Base-by-base conservation (phyloP, 768 basidiomycete genomes). In the Lactifluus subvellereus region DNA sequence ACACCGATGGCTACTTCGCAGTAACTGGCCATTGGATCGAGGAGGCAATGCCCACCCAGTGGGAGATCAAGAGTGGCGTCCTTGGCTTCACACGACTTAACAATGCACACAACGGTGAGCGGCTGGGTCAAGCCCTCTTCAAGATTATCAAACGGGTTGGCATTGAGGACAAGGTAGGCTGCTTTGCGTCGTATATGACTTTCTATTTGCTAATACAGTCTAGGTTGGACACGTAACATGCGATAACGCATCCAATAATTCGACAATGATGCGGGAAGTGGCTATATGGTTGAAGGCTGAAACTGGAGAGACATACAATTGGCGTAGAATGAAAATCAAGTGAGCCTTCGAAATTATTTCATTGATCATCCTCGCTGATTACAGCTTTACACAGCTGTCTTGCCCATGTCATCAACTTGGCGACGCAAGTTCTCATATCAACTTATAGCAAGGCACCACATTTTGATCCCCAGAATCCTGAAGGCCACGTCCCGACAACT, bases 51-150 rank as follows among this genome's bases (percentile, higher is more conserved):
- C 32, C n/a, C 0, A 20, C 18, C 2, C 2, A 59, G 11, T 59
- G 57, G 57, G 20, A 8, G 5, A n/a, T 51, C 6, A 20, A 51
- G 20, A 16, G 42, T 14, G 38, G 6, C 0, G 1, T 59, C 1
- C 7, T 59, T 7, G 58, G 58, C 4, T 59, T 59, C 6, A 20
- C 16, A 13, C 20, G 16, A 20, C 22, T 57, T n/a, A 57, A 57
- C n/a, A 69, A 68, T 37, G 47, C 13, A 0, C 56, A 57, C 20
- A 48, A 37, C 4, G 37, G 57, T 0, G 20, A n/a, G 0, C 70
- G 71, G 1, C 71, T 78, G 1, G 76, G 77, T 0, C 74, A 75
- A 30, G 77, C 74, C 1, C 66, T 81, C 0, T 80, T 70, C 67
- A 73, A 74, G 59, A 68, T 80, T 27, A 57, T 69, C 1, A 18